A percentile compares a stretch with the other conserved stretches of the same genome.
These are phyloP conservation scores for Salix purpurea DNA, from an alignment of 345 rosid genomes.

Conservation along the genomic window DNA sequence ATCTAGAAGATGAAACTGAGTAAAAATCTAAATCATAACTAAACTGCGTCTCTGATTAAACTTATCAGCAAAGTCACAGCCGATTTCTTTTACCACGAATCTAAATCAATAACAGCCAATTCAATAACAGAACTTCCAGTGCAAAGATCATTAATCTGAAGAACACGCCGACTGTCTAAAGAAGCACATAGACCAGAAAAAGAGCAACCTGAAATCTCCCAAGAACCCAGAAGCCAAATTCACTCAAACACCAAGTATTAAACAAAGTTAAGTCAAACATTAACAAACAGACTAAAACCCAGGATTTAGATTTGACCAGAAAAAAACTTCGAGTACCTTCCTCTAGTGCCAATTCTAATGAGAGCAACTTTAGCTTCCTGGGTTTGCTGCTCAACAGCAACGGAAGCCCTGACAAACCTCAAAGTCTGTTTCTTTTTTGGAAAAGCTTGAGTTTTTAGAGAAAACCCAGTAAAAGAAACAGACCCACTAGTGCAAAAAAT, in stretches of 20 bases:
- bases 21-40: not conserved
- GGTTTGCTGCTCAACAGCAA: slow-evolving; percentile 53
- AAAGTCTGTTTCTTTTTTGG: slow-evolving; percentile 29
- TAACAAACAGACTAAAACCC: not conserved
- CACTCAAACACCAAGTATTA: slow-evolving; percentile 1
- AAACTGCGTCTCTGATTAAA: not conserved
- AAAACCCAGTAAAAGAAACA: slow-evolving; percentile 36
- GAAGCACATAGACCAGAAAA: not conserved
- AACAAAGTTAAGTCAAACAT: not conserved
- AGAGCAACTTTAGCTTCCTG: slow-evolving; percentile 61
- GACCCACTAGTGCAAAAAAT: slow-evolving; percentile 13
- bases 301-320: slow-evolving; percentile 33
- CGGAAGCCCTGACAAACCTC: slow-evolving; percentile 52
- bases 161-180: not conserved
- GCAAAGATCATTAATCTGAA: not conserved
- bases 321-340: slow-evolving; percentile 48
- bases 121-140: not conserved
- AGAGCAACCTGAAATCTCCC: not conserved
- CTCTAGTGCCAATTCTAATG: slow-evolving; percentile 86
- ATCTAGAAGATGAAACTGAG: not conserved
- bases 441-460: slow-evolving; percentile 34
- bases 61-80: not conserved
- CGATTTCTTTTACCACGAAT: not conserved
- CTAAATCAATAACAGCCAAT: not conserved
- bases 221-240: not conserved